Base-by-base conservation (phyloP, 2,329 filamentous ascomycete species). In the Aureobasidium pullulans region DNA sequence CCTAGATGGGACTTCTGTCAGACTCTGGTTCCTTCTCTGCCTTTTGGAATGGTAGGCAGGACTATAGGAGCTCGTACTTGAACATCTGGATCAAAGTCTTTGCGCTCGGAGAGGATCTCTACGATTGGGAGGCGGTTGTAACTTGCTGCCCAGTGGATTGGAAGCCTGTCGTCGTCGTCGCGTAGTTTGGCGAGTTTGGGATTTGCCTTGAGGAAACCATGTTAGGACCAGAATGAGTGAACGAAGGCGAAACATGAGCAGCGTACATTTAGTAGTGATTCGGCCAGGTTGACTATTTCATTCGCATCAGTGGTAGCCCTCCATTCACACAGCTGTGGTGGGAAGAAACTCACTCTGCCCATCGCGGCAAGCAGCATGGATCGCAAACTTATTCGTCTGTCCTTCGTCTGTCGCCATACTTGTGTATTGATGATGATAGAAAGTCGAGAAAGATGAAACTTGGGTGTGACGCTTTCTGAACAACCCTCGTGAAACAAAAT, bases 111-210 rank as follows among this genome's bases (percentile, higher is more conserved):
- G 4, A 97, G 79, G 19, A 93, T 71, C 52, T 87, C 79, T 16
- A 89, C 85, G 61, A 96, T 90, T 28, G 86, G 82, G 6, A 87
- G 75, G 65, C 85, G 86, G 71, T 94, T 95, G 72, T 89, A 88
- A 23, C 92, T 94, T 1, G 85, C 84, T 0, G 94, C 93, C 94
- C 94, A 99, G 78, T 99, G 94, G 60, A 97, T 85, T 2, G 94
- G 87, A 39, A 96, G 83, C 46, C 94, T 89, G 15, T 90, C 90
- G 72, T 99, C 94, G 50, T 89, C 87, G 68, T 99, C 94, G 68
- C 77, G 79, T 67, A 85, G 84, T 60, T 77, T 79, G 29, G 89
- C 86, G 40, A 95, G 82, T 68, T 89, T 92, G 2, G 89, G 86
- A 69, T 96, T 91, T 65, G 86, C 84, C 87, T 93, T 16, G 2